A percentile compares a stretch with the other conserved stretches of the same genome.
Evolutionary conservation across 805 yeast genomes (phyloP).

Genomic region (Metschnikowia orientalis): DNA sequence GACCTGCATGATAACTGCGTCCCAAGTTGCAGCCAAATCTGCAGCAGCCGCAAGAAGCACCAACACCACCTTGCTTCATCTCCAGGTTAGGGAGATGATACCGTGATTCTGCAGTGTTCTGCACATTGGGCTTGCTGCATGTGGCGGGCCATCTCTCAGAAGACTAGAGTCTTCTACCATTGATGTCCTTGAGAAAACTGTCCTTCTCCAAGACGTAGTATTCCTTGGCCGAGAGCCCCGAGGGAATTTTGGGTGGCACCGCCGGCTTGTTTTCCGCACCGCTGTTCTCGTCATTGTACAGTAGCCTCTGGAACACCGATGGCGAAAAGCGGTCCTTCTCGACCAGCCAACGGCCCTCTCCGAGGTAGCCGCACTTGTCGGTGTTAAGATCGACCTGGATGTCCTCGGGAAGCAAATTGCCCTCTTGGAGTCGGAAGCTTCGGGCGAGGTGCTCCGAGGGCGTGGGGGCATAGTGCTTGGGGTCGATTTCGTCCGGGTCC

Average conservation of each 20-base stretch:
- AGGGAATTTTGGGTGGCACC: conserved; percentile 43
- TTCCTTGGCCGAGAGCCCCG: conserved; percentile 38
- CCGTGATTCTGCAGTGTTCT: too few relatives aligned
- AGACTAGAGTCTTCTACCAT: conserved; percentile 29
- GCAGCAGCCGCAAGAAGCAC: too few relatives aligned
- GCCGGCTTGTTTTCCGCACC: conserved; percentile 31
- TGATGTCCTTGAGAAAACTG: conserved; percentile 34
- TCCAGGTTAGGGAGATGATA: too few relatives aligned
- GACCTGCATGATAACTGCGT: too few relatives aligned
- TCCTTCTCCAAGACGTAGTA: conserved; percentile 41
- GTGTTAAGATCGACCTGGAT: conserved; percentile 27
- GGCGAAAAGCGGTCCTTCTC: conserved; percentile 28
- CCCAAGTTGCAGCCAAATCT: too few relatives aligned
- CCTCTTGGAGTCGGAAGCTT: conserved; percentile 21
- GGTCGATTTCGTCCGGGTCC: conserved; percentile 24
- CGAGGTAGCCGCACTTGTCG: conserved; percentile 37
- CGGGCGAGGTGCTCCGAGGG: conserved; percentile 40
- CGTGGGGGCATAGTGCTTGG: conserved; percentile 43
- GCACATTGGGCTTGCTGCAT: too few relatives aligned
- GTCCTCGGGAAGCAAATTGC: conserved; percentile 18
- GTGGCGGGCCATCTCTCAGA: too few relatives aligned
- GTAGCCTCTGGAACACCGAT: conserved; percentile 30
- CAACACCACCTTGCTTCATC: too few relatives aligned
- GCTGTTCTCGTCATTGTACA: conserved; percentile 16
- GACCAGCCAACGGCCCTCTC: conserved; percentile 31